Evolutionary conservation across 192 early-diverging fungal genomes (phyloP).

Genomic region (Backusella morwellensis): DNA sequence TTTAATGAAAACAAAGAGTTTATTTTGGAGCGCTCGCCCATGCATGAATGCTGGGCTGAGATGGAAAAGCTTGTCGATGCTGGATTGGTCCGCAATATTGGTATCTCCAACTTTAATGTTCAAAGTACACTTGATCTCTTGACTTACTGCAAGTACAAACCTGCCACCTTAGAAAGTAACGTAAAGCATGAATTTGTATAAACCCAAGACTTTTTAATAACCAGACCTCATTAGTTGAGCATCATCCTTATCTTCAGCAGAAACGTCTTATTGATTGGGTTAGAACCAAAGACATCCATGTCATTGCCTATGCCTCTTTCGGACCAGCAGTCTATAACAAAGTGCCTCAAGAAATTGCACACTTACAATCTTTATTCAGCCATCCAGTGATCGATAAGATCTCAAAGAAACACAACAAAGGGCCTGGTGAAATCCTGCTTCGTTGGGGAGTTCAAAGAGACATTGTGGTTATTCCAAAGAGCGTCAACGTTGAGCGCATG

Average conservation of each 20-base stretch:
- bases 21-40: constrained; percentile 39
- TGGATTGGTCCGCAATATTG: constrained; percentile 57
- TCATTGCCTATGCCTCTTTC: constrained; percentile 75
- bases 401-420: constrained; percentile 48
- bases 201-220: not conserved
- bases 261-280: constrained; percentile 56
- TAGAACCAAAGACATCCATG: constrained; percentile 49
- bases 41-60: constrained; percentile 64
- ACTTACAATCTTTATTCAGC: constrained; percentile 41
- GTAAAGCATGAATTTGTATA: not conserved
- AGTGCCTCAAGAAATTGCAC: constrained; percentile 17
- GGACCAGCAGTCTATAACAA: constrained; percentile 39
- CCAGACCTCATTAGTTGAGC: constrained; percentile 43
- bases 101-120: constrained; percentile 68
- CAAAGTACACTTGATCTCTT: constrained; percentile 48
- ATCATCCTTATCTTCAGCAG: constrained; percentile 73
- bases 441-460: constrained; percentile 64
- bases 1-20: constrained; percentile 37
- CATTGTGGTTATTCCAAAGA: constrained; percentile 68
- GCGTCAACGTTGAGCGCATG: constrained; percentile 49
- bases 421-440: constrained; percentile 57
- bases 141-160: constrained; percentile 54
- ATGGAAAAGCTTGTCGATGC: constrained; percentile 71
- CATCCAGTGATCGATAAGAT: constrained; percentile 49
- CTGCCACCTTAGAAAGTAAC: constrained; percentile 59